Percentiles rank a stretch among this genome's conserved stretches.
Evolutionary conservation across 495 filamentous ascomycete genomes (phyloP).

Genomic region (Podospora sp.): DNA sequence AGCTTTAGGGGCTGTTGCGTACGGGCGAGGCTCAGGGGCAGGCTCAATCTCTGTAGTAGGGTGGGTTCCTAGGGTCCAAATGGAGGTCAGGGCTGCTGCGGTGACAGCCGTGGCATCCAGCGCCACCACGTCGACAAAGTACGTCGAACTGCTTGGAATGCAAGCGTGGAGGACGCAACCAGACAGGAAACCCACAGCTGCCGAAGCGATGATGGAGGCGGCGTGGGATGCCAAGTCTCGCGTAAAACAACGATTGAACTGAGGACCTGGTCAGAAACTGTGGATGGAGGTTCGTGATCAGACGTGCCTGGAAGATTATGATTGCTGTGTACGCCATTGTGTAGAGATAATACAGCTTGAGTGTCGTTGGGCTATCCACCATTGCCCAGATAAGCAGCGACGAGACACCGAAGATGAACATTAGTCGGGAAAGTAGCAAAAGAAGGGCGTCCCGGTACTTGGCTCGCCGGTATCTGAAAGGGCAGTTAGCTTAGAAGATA

Average conservation of each 20-base stretch:
- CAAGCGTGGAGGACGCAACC: constrained; percentile 27
- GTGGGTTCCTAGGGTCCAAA: constrained; percentile 21
- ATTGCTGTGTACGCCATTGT: constrained; percentile 30
- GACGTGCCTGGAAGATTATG: constrained; percentile 32
- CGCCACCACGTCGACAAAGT: constrained; percentile 27
- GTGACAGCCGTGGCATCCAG: constrained; percentile 22
- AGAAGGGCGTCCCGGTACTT: constrained; percentile 22
- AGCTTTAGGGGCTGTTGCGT: background rate
- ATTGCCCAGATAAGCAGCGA: constrained; percentile 32
- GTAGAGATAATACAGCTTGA: constrained; percentile 32
- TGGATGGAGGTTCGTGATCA: background rate
- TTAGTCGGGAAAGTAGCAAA: constrained; percentile 14
- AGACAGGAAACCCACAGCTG: constrained; percentile 27
- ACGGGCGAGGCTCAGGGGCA: background rate
- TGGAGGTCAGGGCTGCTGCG: constrained; percentile 23
- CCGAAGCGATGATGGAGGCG: constrained; percentile 26
- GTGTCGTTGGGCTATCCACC: constrained; percentile 15
- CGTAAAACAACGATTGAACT: constrained; percentile 40
- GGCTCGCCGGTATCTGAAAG: constrained; percentile 9
- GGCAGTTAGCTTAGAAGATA: background rate
- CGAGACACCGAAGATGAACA: constrained; percentile 26
- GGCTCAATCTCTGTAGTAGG: background rate
- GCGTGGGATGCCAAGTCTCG: constrained; percentile 28
- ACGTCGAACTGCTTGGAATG: background rate
- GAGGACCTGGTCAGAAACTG: background rate